Percentiles rank a stretch among this genome's conserved stretches.
phyloP scores from a whole-genome alignment of 1,284 basidiomycete species.

The Trichosporon inkin region DNA sequence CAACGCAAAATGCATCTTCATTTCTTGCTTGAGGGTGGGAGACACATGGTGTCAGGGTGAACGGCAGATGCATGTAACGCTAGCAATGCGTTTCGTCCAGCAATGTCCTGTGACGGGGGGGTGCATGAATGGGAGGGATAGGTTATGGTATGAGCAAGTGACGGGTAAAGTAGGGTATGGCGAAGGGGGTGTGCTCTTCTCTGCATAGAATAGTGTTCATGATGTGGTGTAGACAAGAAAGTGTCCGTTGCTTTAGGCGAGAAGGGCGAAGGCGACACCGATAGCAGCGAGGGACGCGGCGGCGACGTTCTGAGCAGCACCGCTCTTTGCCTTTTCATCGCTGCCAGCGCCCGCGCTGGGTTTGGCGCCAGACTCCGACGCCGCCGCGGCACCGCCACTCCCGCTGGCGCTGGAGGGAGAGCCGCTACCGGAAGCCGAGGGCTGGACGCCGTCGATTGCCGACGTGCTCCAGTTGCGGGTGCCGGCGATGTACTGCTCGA shows the following conservation, averaged over 20 bases:
- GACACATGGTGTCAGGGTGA: too few relatives aligned
- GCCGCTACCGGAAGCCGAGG: background rate
- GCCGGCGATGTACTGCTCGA: constrained; percentile 26
- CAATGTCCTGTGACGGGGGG: too few relatives aligned
- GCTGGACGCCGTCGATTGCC: constrained; percentile 2
- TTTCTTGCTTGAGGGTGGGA: background rate
- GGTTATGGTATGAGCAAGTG: background rate
- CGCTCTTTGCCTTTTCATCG: background rate
- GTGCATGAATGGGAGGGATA: too few relatives aligned
- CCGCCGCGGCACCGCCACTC: background rate
- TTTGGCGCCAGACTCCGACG: background rate
- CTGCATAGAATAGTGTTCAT: background rate
- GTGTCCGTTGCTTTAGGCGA: background rate
- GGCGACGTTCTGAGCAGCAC: background rate
- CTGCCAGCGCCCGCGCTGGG: background rate
- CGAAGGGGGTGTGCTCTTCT: background rate
- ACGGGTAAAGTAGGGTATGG: background rate
- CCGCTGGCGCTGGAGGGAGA: background rate
- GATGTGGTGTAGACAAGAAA: too few relatives aligned
- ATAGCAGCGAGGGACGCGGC: constrained; percentile 2
- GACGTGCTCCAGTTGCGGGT: constrained; percentile 1
- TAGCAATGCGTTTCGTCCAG: too few relatives aligned
- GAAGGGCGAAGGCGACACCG: constrained; percentile 8
- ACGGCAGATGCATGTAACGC: too few relatives aligned
- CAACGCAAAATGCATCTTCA: background rate